Base-by-base conservation (phyloP, 495 filamentous ascomycete genomes). In the Mycothermus thermophilus region DNA sequence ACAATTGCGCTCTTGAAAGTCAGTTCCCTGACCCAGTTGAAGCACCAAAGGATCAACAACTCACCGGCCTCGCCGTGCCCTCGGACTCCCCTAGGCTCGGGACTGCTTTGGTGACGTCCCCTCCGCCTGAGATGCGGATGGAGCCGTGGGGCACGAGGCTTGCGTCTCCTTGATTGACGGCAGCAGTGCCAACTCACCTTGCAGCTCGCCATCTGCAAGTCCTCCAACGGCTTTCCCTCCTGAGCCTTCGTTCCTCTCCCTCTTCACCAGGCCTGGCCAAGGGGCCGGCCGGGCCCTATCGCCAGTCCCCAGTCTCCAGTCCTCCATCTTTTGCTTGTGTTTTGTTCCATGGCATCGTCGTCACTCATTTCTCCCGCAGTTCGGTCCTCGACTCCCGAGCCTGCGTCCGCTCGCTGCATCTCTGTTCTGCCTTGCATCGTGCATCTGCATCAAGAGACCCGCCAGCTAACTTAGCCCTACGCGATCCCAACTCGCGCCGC, bases 131-230 rank as follows among this genome's bases (percentile, higher is more conserved):
- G n/a, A n/a, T n/a, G n/a, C 25, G 34, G 24, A 38, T 39, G 32
- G 30, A 32, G 27, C 27, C 32, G 30, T 25, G 36, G 35, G 32
- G 34, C 32, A 14, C 28, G 42, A 37, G 29, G 29, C 40, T 20
- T 48, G 41, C 37, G 35, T 43, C 30, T 22, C 35, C 35, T 28
- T 32, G 50, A 42, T 44, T 44, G 47, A 51, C n/a, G 35, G 18
- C 13, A 43, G 37, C 49, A 44, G 41, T 48, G 55, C 62, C 61
- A 64, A 64, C 59, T 63, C 59, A 64, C 57, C 59, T 55, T 60
- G 61, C 61, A 64, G 50, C 35, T 46, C 44, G 43, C 47, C 44
- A 50, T 53, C 57, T 57, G 56, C 58, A 55, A 31, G 24, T 31
- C 53, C 49, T 59, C 49, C 42, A 54, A 56, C 57, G 47, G 46